A percentile compares a stretch with the other conserved stretches of the same genome.
Evolutionary conservation across 1,284 basidiomycete species (phyloP).

Genomic region (Papiliotrema laurentii): DNA sequence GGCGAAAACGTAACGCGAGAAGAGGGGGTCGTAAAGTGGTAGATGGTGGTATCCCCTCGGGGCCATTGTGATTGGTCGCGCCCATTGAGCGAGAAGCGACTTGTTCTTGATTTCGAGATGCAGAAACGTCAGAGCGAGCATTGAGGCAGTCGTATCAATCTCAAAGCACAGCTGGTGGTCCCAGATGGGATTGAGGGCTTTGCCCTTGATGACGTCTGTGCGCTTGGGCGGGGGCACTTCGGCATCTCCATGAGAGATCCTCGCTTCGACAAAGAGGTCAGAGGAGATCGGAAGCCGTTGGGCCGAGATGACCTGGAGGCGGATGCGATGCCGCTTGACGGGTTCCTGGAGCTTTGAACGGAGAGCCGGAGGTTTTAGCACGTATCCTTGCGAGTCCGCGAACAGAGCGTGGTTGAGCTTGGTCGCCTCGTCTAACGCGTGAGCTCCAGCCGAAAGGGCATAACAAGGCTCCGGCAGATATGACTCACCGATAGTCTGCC

Average conservation of each 20-base stretch:
- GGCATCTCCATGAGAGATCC: constrained; percentile 11
- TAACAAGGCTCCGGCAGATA: too few relatives aligned
- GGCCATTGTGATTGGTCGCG: constrained; percentile 51
- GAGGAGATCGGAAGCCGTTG: constrained; percentile 82
- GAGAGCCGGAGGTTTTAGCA: constrained; percentile 81
- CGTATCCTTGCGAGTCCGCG: constrained; percentile 80
- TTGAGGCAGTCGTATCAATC: constrained; percentile 65
- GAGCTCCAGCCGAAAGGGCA: too few relatives aligned
- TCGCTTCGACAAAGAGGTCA: constrained; percentile 51
- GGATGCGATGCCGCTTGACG: constrained; percentile 51
- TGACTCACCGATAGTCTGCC: constrained; percentile 86
- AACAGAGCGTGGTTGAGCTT: constrained; percentile 96
- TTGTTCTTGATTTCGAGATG: constrained; percentile 69
- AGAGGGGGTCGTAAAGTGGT: constrained; percentile 73
- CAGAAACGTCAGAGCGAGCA: constrained; percentile 78
- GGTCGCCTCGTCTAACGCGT: constrained; percentile 64
- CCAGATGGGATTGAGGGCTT: constrained; percentile 88
- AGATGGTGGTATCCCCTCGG: constrained; percentile 72
- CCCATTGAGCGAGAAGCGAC: constrained; percentile 60
- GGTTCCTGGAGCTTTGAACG: constrained; percentile 62
- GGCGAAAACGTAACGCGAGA: constrained; percentile 80
- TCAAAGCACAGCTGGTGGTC: constrained; percentile 65
- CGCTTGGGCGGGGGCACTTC: constrained; percentile 3
- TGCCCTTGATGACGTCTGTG: constrained; percentile 62
- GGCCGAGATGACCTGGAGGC: constrained; percentile 72